Conservation (phyloP, 805 yeast species). For the Candida incommunis region DNA sequence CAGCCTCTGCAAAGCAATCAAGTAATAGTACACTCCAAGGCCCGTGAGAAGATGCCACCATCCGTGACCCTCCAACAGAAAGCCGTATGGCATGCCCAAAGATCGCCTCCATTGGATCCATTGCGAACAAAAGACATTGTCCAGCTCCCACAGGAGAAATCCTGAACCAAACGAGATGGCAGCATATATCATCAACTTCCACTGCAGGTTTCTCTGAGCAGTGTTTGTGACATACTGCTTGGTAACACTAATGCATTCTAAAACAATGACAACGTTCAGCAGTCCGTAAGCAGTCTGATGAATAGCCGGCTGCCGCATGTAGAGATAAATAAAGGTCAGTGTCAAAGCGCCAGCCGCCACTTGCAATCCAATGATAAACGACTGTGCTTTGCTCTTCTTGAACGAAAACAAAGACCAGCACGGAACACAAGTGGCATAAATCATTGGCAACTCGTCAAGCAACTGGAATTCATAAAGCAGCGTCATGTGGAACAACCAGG, state of each 20-base stretch:
- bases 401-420: slow-evolving; percentile 71
- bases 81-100: slow-evolving; percentile 74
- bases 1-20: slow-evolving; percentile 64
- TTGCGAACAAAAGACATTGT: slow-evolving; percentile 58
- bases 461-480: slow-evolving; percentile 77
- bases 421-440: slow-evolving; percentile 93
- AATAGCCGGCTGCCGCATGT: slow-evolving; percentile 66
- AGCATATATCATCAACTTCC: slow-evolving; percentile 44
- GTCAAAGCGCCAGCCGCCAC: slow-evolving; percentile 39
- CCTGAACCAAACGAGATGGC: slow-evolving; percentile 54
- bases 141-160: slow-evolving; percentile 78
- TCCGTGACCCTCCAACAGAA: slow-evolving; percentile 80
- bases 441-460: slow-evolving; percentile 94
- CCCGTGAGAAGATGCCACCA: slow-evolving; percentile 85
- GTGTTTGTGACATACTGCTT: slow-evolving; percentile 36
- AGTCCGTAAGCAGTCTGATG: slow-evolving; percentile 80
- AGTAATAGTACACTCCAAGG: slow-evolving; percentile 72
- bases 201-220: slow-evolving; percentile 33
- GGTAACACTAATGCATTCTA: slow-evolving; percentile 41
- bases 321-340: slow-evolving; percentile 60
- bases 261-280: slow-evolving; percentile 60
- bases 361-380: slow-evolving; percentile 31
- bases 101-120: slow-evolving; percentile 47
- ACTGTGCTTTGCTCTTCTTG: slow-evolving; percentile 26
- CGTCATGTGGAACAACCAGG: slow-evolving; percentile 96